Evolutionary conservation across 345 rosid genomes (phyloP).

Genomic region (Gossypium sturtianum): DNA sequence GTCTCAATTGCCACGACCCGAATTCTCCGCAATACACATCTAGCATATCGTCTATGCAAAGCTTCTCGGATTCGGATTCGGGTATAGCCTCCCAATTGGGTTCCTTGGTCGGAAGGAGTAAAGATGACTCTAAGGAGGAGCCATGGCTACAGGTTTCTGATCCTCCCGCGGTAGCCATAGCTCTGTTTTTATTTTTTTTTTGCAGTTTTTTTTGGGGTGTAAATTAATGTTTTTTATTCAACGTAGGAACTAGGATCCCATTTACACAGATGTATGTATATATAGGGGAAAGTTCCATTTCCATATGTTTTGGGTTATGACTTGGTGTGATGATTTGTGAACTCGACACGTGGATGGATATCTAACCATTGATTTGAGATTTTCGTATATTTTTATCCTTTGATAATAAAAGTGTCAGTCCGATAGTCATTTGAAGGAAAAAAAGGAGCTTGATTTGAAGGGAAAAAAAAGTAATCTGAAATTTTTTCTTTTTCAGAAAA

Average conservation of each 20-base stretch:
- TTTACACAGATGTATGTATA: not conserved
- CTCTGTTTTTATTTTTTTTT: not conserved
- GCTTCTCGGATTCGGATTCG: conserved; percentile 30
- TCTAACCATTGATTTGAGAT: not conserved
- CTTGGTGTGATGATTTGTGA: not conserved
- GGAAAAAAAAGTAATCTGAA: no score
- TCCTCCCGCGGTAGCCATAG: conserved; percentile 9
- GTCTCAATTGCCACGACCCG: conserved; percentile 81
- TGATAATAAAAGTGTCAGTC: not conserved
- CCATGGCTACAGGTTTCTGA: conserved; percentile 10
- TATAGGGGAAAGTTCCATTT: not conserved
- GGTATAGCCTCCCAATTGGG: conserved; percentile 12
- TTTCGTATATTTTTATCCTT: not conserved
- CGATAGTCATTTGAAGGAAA: no score
- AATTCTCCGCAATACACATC: conserved; percentile 77
- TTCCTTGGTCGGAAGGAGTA: conserved; percentile 15
- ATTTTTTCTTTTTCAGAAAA: no score
- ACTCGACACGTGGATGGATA: not conserved
- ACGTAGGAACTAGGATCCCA: not conserved
- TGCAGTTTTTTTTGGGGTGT: no score
- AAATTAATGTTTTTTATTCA: not conserved
- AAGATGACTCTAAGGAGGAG: conserved; percentile 23
- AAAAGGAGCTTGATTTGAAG: no score
- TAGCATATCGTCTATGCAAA: conserved; percentile 73
- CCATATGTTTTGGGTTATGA: not conserved